These are phyloP conservation scores for Xylaria hypoxylon DNA, from an alignment of 2,329 filamentous ascomycete genomes.

Conservation along the genomic window DNA sequence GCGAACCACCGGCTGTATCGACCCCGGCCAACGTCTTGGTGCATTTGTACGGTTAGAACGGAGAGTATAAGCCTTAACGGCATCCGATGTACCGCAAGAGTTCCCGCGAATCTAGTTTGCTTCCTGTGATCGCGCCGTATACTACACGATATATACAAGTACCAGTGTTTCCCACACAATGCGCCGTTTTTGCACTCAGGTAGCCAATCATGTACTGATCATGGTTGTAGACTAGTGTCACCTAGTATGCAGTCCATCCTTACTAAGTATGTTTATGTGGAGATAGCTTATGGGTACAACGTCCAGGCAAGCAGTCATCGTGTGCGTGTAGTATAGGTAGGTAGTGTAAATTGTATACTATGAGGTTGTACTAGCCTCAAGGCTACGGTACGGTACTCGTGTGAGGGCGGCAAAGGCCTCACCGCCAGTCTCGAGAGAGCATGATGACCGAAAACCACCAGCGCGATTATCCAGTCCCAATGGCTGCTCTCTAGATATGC, in stretches of 20 bases:
- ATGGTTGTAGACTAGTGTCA: slow-evolving; percentile 9
- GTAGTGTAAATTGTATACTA: too few species aligned
- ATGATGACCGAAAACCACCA: slow-evolving; percentile 6
- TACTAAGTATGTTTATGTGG: neutral
- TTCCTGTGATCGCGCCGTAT: slow-evolving; percentile 15
- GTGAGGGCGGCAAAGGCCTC: slow-evolving; percentile 9
- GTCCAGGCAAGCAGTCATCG: neutral
- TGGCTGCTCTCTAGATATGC: neutral
- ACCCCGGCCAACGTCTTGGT: neutral
- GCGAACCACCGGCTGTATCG: neutral
- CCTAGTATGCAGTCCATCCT: neutral
- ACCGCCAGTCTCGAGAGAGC: slow-evolving; percentile 28
- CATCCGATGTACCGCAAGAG: slow-evolving; percentile 24
- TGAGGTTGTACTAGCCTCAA: neutral
- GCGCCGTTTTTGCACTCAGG: neutral
- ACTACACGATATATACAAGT: neutral
- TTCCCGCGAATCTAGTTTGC: slow-evolving; percentile 26
- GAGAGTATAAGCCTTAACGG: slow-evolving; percentile 22
- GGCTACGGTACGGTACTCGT: neutral
- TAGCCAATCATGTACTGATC: neutral
- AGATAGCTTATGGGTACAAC: neutral
- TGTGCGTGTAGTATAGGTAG: neutral
- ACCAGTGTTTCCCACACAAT: slow-evolving; percentile 9
- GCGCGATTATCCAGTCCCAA: slow-evolving; percentile 16
- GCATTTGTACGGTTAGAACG: slow-evolving; percentile 6